Evolutionary conservation across 2,329 filamentous ascomycete species (phyloP).

Genomic region (Hymenoscyphus scutula): DNA sequence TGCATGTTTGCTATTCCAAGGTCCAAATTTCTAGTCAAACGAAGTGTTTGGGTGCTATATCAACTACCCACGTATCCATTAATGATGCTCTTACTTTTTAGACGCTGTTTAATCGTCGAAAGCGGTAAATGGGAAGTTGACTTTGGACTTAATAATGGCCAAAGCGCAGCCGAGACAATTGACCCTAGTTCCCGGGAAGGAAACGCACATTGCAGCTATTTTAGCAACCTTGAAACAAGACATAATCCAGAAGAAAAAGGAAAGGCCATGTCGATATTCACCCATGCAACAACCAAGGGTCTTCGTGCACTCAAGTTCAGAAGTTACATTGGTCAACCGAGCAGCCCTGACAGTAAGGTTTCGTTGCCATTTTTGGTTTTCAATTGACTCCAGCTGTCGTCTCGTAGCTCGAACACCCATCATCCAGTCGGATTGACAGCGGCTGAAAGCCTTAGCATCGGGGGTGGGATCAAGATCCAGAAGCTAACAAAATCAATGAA

Average conservation of each 20-base stretch:
- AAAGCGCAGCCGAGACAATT: constrained; percentile 2
- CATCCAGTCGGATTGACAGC: background rate
- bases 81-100: background rate
- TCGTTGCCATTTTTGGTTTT: background rate
- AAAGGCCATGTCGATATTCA: background rate
- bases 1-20: constrained; percentile 2
- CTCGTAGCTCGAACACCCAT: background rate
- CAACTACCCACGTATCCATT: background rate
- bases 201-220: constrained; percentile 2
- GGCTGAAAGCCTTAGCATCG: background rate
- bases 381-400: background rate
- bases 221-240: background rate
- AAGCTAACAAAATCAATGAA: background rate
- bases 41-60: background rate
- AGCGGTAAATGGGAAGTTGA: background rate
- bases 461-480: background rate
- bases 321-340: background rate
- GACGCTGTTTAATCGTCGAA: background rate
- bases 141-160: background rate
- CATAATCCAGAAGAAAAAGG: constrained; percentile 2
- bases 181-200: background rate
- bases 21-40: background rate
- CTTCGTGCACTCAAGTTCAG: background rate
- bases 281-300: background rate
- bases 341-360: background rate